Base-by-base conservation (phyloP, 257 asterid genomes). In the Ophiorrhiza pumila region DNA sequence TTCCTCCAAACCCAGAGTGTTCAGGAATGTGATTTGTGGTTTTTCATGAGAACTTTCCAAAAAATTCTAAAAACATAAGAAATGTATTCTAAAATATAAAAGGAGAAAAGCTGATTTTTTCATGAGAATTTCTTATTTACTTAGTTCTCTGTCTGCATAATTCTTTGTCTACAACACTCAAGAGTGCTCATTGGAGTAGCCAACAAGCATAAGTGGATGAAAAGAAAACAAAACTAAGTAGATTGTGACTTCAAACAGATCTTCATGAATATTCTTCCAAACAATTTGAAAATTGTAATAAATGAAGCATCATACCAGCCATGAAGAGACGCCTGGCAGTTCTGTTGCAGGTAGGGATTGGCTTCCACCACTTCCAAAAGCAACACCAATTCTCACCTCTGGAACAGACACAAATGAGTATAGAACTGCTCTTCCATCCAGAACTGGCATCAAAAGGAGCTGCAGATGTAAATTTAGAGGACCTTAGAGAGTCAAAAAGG, bases 281-380 rank as follows among this genome's bases (percentile, higher is more conserved):
- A 27, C 31, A 62, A 12, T 15, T 32, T 35, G 2, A 31, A 39
- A 35, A 56, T n/a, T 69, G 4, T 29, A 41, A 7, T 12, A 27
- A 32, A 76, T 32, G 59, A 42, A 46, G 72, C 65, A 70, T 2
- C 77, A 20, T 89, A 95, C 99, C 97, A 95, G 96, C 98, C 97
- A 95, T 57, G 99, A 93, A 63, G 98, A 90, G 74, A 95, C 98
- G 55, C 96, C 98, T 0, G 99, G 99, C 53, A 92, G 87, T 85
- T 95, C 99, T 12, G 98, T 95, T 50, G 96, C 99, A 59, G 99
- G 99, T 69, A 92, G 81, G 71, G 98, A 87, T 71, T 95, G 96
- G 85, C 97, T 90, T 80, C 97, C 97, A 68, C 99, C 97, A 78
- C 93, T 90, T 64, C 99, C 99, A 37, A 95, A 95, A 55, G 97